Base-by-base conservation (phyloP, 352 stramenopile species). In the Pythium rhizo-oryzae region DNA sequence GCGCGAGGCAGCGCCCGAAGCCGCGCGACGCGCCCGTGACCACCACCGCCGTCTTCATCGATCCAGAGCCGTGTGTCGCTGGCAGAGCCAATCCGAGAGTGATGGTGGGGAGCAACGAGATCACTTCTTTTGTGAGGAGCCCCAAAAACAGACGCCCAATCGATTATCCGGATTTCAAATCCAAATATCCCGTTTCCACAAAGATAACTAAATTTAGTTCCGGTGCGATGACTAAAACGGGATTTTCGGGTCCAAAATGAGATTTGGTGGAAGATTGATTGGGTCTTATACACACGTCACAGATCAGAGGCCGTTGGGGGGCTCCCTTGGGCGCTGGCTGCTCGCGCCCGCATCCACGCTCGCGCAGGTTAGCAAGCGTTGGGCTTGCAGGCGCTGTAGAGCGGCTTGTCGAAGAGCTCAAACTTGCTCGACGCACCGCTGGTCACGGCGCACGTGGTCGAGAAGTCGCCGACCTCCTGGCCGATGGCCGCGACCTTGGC, bases 11-110 rank as follows among this genome's bases (percentile, higher is more conserved):
- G 19, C 83, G 80, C 4, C 90, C 90, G 69, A 94, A 96, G 74
- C 89, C 84, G n/a, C 85, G 76, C 60, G 84, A 94, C n/a, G 89
- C 89, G 25, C 90, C 90, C 0, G 90, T 96, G 24, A 97, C 68
- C 44, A 97, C 58, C 21, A 96, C 79, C 7, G 74, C 77, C 50
- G 65, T 67, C 41, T 64, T 67, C 70, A 81, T 85, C 28, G 28
- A 7, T 33, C 28, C 28, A 12, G 11, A 43, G 9, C 35, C 7
- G 35, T 13, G 35, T 41, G 47, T 8, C 28, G 47, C 47, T 39
- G 6, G 24, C 49, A 13, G n/a, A n/a, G 0, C n/a, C 46, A 52
- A 54, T 39, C 16, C 8, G 33, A 37, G 49, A 37, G 39, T 55
- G 24, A 55, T 37, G 49, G 49, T 52, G n/a, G 28, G 3, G 28